These are phyloP conservation scores for Vitrella brassicaformis DNA, from an alignment of 73 alveolate genomes.

Conservation along the genomic window DNA sequence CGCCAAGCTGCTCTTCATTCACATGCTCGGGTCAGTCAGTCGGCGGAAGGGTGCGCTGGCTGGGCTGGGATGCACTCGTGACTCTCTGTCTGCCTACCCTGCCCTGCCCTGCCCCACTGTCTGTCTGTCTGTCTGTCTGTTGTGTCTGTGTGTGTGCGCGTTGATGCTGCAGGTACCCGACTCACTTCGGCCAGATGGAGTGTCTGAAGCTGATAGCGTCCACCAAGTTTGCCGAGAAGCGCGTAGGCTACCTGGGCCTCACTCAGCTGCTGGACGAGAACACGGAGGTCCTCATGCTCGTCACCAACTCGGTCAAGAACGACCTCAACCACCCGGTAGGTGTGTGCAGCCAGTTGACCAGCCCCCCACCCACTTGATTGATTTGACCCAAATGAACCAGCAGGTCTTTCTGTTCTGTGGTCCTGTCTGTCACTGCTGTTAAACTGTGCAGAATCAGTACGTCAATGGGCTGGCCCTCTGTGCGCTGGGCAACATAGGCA, in stretches of 20 bases:
- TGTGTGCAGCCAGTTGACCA: no score
- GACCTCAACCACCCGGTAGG: background rate
- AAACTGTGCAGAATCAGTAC: constrained; percentile 49
- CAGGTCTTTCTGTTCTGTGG: background rate
- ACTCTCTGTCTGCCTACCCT: no score
- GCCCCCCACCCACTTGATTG: no score
- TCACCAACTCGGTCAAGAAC: constrained; percentile 31
- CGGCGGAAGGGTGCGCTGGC: no score
- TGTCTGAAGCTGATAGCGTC: constrained; percentile 91
- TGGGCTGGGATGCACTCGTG: no score
- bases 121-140: background rate
- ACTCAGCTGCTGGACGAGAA: constrained; percentile 93
- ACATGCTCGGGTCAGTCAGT: constrained; percentile 40
- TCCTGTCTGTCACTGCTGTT: background rate
- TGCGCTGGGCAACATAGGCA: constrained; percentile 94
- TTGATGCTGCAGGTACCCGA: background rate
- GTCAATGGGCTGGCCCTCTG: constrained; percentile 88
- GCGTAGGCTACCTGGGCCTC: constrained; percentile 96
- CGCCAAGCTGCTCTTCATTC: constrained; percentile 85
- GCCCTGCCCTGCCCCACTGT: no score
- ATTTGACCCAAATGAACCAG: background rate
- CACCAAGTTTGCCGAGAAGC: constrained; percentile 87
- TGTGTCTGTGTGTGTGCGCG: background rate
- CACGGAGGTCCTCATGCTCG: constrained; percentile 89
- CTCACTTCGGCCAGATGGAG: constrained; percentile 95